Conservation (phyloP, 2,329 filamentous ascomycete species). For the Golovinomyces cichoracearum region DNA sequence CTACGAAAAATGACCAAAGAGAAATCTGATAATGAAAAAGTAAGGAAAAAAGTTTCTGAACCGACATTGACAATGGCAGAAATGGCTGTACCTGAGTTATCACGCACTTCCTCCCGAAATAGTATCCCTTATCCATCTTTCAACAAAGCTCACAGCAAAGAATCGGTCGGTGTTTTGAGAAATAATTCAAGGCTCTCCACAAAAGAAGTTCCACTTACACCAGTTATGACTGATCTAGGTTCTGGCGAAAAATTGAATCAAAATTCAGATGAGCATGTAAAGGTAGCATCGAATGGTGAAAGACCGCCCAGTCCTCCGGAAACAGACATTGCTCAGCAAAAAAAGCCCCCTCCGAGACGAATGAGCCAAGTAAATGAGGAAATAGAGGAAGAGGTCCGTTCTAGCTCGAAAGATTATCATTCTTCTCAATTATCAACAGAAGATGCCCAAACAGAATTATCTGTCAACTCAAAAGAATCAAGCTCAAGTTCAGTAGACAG, state of each 20-base stretch:
- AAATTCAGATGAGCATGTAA: slow-evolving; percentile 22
- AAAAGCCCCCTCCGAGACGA: slow-evolving; percentile 15
- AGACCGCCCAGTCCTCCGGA: slow-evolving; percentile 38
- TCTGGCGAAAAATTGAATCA: slow-evolving; percentile 22
- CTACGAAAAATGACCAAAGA: slow-evolving; percentile 11
- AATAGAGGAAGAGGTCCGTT: slow-evolving; percentile 15
- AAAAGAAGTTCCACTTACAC: slow-evolving; percentile 26
- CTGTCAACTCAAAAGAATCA: slow-evolving; percentile 28
- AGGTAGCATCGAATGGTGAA: slow-evolving; percentile 21
- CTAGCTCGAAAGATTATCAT: slow-evolving; percentile 22
- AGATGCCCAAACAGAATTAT: slow-evolving; percentile 24
- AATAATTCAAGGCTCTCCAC: slow-evolving; percentile 10
- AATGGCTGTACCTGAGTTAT: slow-evolving; percentile 24
- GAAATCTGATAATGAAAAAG: slow-evolving; percentile 9
- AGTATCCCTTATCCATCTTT: slow-evolving; percentile 51
- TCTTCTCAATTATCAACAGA: slow-evolving; percentile 10
- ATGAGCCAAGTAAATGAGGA: slow-evolving; percentile 18
- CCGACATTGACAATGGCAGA: slow-evolving; percentile 18
- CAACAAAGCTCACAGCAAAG: slow-evolving; percentile 79
- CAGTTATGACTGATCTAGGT: slow-evolving; percentile 45
- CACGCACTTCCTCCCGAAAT: slow-evolving; percentile 13
- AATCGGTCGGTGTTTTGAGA: slow-evolving; percentile 39
- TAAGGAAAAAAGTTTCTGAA: slow-evolving; percentile 8
- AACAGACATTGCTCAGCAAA: slow-evolving; percentile 28
- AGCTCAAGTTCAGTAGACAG: slow-evolving; percentile 21